phyloP scores from a whole-genome alignment of 2,329 filamentous ascomycete species.

The Endoconidiophora polonica region DNA sequence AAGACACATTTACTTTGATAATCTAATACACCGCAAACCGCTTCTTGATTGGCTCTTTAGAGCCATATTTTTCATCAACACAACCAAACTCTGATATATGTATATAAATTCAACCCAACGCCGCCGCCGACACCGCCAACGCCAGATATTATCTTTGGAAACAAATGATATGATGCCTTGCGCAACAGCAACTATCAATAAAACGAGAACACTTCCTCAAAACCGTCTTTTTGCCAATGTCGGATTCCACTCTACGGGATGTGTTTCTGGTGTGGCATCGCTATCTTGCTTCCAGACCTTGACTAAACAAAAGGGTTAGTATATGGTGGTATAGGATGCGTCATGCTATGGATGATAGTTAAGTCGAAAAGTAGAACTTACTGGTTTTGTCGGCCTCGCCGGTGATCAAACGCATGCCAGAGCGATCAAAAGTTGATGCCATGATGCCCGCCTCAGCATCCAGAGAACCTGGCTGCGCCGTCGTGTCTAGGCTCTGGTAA shows the following conservation, averaged over 20 bases:
- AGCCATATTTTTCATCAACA: not conserved
- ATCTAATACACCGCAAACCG: too few relatives aligned
- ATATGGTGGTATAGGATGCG: slow-evolving; percentile 15
- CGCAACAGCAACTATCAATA: not conserved
- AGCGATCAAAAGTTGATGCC: slow-evolving; percentile 81
- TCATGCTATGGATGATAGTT: slow-evolving; percentile 1
- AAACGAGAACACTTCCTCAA: not conserved
- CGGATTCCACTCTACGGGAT: slow-evolving; percentile 86
- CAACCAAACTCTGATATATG: not conserved
- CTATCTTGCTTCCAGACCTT: slow-evolving; percentile 97
- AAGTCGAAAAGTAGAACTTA: slow-evolving; percentile 21
- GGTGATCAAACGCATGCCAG: slow-evolving; percentile 74
- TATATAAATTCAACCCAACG: not conserved
- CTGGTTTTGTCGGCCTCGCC: slow-evolving; percentile 95
- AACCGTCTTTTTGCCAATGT: slow-evolving; percentile 23
- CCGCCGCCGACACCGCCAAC: not conserved
- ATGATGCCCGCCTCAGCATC: slow-evolving; percentile 93
- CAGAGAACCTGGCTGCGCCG: slow-evolving; percentile 81
- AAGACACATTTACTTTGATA: too few relatives aligned
- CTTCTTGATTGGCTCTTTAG: too few relatives aligned
- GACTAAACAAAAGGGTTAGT: slow-evolving; percentile 27
- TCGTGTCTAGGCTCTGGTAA: slow-evolving; percentile 79
- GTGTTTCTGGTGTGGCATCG: slow-evolving; percentile 73
- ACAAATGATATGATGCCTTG: not conserved
- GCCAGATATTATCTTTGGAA: not conserved